These are phyloP conservation scores for Oryza glaberrima DNA, from an alignment of 176 grass and related monocot genomes.

Conservation along the genomic window DNA sequence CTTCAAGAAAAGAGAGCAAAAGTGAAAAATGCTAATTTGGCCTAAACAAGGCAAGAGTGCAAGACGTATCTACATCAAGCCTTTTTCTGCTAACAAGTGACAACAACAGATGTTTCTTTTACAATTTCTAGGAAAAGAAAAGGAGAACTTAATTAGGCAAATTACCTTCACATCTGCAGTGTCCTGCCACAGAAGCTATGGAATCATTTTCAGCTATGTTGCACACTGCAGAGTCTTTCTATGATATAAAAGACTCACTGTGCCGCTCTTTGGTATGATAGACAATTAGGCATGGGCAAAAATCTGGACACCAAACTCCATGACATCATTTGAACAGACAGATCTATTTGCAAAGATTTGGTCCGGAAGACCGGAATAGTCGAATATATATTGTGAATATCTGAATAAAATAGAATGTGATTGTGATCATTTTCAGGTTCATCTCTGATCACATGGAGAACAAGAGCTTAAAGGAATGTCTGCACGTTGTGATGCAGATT, in stretches of 20 bases:
- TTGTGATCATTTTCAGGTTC: background rate
- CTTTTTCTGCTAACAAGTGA: background rate
- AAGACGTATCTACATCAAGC: background rate
- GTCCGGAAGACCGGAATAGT: background rate
- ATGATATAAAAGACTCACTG: constrained; percentile 47
- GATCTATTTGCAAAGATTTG: constrained; percentile 3
- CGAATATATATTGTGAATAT: background rate
- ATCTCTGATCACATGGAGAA: background rate
- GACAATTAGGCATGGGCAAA: constrained; percentile 7
- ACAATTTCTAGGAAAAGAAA: background rate
- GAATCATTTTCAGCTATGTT: constrained; percentile 41
- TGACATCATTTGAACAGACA: constrained; percentile 5
- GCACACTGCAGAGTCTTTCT: constrained; percentile 56
- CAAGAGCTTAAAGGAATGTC: background rate
- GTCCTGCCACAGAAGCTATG: constrained; percentile 16
- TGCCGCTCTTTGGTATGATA: constrained; percentile 52
- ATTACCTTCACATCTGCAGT: background rate
- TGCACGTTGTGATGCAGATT: background rate
- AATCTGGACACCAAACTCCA: constrained; percentile 45
- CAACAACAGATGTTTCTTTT: background rate
- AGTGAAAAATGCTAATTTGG: background rate
- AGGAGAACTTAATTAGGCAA: background rate
- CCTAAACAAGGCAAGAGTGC: background rate
- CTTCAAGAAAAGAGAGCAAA: constrained; percentile 22
- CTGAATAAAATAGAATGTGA: background rate